Evolutionary conservation across 768 basidiomycete species (phyloP), one percentile per base, ranked within the genome.

Genomic region (Tylopilus sp.): DNA sequence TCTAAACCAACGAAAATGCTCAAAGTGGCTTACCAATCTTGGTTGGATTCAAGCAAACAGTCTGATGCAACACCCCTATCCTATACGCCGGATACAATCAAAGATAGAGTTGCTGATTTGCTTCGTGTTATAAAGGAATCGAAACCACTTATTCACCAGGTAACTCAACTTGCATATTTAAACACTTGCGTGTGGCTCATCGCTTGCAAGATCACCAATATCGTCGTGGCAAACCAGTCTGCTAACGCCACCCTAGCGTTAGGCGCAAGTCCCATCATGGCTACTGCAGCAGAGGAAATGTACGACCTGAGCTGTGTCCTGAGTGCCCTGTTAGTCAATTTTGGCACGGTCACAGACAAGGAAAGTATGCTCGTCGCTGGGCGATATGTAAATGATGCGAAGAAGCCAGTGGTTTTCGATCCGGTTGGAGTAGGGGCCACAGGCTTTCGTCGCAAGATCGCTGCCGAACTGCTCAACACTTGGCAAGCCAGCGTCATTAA

Each of bases 401-500:
- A 75, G 57, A 92, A 86, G 61, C 88, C 91, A 0, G 68, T 97
- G 12, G 77, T 97, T 0, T 89, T 95, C 52, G 95, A 97, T 64
- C 95, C 95, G 3, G 95, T 98, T 11, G 95, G 91, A 18, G 79
- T 93, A 0, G 94, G 94, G 6, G 93, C 95, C 1, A 89, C 88
- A 3, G 57, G 69, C 4, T 89, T 81, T 65, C 79, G 94, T 43
- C 82, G 82, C 56, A 71, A 73, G 10, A 77, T 75, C 11, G 57
- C 61, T 15, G 44, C 65, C 83, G 90, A 82, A 49, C 75, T 95
- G 12, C 69, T 95, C 18, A 73, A 86, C 51, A 69, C 73, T 21
- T 95, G 88, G 82, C 92, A 95, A 68, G 83, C 86, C 11, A 85
- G 87, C 17, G 88, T 95, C 20, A 94, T 98, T 69, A 98, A 98